Evolutionary conservation across 2,329 filamentous ascomycete species (phyloP), one percentile per base, ranked within the genome.

Genomic region (Falciphora oryzae): DNA sequence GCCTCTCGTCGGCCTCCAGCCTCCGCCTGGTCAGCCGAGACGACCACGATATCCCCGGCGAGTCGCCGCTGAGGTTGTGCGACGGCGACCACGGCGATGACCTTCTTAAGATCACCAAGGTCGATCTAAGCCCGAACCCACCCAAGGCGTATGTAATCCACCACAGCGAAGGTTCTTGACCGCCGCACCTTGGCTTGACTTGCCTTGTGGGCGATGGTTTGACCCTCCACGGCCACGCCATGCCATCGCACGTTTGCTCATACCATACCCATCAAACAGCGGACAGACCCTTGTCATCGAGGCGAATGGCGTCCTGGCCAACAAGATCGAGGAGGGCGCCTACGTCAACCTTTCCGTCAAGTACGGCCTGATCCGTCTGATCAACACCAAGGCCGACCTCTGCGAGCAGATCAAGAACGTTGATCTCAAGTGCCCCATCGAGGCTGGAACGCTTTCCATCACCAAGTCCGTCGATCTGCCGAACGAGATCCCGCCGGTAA

Each of bases 341-440:
- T 92, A 91, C 71, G 89, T 97, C 67, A 82, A 89, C 61, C 76
- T 99, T 57, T 85, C 88, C 69, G 94, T 99, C 79, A 97, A 97
- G 80, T 97, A 96, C 77, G 94, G 94, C 66, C 83, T 97, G 69
- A 97, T 99, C 76, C 91, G 88, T 64, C 85, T 99, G 68, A 87
- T 99, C 77, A 91, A 85, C 76, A 90, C 90, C 69, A 85, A 83
- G 69, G 88, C 89, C 72, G 90, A 97, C 74, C 85, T 98, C 53
- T 99, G 95, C 81, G 91, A 97, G 66, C 89, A 96, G 75, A 86
- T 96, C 69, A 81, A 85, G 75, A 93, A 97, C 70, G 92, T 97
- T 59, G 92, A 97, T 71, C 81, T 98, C 65, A 80, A 91, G 71
- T 99, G 95, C 78, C 95, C 95, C 61, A 84, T 99, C 66, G 82